Percentiles rank a stretch among this genome's conserved stretches.
Evolutionary conservation across 2,329 filamentous ascomycete species (phyloP).

Genomic region (Fusarium zealandicum): DNA sequence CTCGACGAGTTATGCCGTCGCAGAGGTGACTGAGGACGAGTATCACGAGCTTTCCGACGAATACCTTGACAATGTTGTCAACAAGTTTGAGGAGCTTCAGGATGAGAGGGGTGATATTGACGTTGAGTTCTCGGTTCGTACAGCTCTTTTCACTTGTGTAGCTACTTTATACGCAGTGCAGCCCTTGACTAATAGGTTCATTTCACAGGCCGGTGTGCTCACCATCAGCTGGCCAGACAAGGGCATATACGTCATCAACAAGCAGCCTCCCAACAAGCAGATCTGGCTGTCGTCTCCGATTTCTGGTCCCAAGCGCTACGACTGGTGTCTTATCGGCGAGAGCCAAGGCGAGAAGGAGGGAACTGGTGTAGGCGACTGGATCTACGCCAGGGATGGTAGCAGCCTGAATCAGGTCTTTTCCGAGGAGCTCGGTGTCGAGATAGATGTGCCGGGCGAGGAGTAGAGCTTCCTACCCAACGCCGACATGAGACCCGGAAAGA

Average conservation of each 20-base stretch:
- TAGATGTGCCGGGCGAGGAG: conserved; percentile 48
- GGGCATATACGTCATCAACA: conserved; percentile 95
- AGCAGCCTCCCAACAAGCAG: conserved; percentile 96
- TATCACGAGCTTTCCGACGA: conserved; percentile 81
- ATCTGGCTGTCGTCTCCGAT: conserved; percentile 96
- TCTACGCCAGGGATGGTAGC: conserved; percentile 85
- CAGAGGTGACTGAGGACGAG: conserved; percentile 70
- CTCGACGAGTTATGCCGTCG: conserved; percentile 53
- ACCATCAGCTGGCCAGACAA: conserved; percentile 72
- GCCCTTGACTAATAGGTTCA: conserved; percentile 20
- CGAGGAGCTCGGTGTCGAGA: conserved; percentile 76
- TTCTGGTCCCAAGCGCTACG: conserved; percentile 91
- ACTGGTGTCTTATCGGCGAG: conserved; percentile 81
- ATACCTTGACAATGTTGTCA: conserved; percentile 69
- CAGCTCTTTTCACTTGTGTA: background rate
- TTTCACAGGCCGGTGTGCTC: conserved; percentile 79
- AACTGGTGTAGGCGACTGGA: conserved; percentile 77
- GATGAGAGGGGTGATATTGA: conserved; percentile 81
- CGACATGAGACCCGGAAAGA: conserved; percentile 19
- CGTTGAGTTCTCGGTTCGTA: conserved; percentile 84
- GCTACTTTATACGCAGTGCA: background rate
- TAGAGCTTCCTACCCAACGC: conserved; percentile 37
- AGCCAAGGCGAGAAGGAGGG: conserved; percentile 78
- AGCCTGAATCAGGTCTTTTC: conserved; percentile 76
- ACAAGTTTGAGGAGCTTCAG: conserved; percentile 73